A percentile compares a stretch with the other conserved stretches of the same genome.
Conservation (phyloP, 2,329 filamentous ascomycete genomes). For the Aspergillus nomiae region DNA sequence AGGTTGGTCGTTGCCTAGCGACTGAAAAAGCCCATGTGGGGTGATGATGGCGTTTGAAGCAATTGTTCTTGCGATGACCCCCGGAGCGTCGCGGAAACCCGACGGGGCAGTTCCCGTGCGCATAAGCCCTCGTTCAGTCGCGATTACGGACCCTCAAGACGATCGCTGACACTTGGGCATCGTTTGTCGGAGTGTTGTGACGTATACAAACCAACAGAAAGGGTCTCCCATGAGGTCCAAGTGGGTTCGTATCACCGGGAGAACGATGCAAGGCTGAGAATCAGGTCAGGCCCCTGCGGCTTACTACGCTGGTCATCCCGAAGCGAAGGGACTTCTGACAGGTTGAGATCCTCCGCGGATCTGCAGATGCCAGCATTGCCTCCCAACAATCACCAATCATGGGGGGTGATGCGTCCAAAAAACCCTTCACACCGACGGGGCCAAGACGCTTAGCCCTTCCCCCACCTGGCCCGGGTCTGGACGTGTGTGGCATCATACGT, state of each 20-base stretch:
- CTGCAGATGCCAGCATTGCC: slow-evolving; percentile 1
- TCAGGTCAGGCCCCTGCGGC: not conserved
- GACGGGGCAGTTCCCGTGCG: not conserved
- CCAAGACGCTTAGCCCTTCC: not conserved
- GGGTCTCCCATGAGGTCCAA: not conserved
- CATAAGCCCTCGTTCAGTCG: not conserved
- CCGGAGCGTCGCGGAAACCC: not conserved
- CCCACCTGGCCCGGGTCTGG: not conserved
- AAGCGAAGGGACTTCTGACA: not conserved
- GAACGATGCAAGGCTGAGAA: not conserved
- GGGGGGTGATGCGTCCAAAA: not conserved
- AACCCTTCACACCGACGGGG: not conserved
- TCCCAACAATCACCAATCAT: not conserved
- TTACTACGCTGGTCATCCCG: not conserved
- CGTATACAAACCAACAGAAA: not conserved
- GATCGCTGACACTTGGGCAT: not conserved
- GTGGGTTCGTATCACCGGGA: not conserved
- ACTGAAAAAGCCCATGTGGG: not conserved
- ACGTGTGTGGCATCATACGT: slow-evolving; percentile 3
- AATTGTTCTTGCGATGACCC: not conserved
- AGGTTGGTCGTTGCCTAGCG: not conserved
- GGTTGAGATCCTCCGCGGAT: not conserved
- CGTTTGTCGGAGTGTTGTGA: not conserved
- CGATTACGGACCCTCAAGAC: not conserved
- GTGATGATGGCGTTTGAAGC: slow-evolving; percentile 1